Conservation (phyloP, 345 rosid genomes). For the Rhodamnia argentea region DNA sequence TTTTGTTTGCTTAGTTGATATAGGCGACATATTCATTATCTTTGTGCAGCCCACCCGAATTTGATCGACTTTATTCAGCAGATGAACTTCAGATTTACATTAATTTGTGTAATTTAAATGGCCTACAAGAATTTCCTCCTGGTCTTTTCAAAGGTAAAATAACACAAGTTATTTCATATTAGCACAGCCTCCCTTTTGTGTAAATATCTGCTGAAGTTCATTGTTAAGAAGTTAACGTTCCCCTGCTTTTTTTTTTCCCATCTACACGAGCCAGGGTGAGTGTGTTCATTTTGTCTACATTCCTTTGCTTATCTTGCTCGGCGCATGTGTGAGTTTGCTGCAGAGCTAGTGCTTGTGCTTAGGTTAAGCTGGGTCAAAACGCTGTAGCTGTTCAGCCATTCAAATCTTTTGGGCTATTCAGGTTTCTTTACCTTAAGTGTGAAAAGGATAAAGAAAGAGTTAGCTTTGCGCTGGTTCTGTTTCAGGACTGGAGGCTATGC, state of each 20-base stretch:
- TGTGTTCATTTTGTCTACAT: neutral
- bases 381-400: neutral
- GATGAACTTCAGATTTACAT: neutral
- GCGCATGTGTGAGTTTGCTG: neutral
- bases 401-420: neutral
- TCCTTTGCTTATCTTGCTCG: neutral
- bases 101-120: neutral
- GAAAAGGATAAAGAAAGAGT: neutral
- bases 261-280: neutral
- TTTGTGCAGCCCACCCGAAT: neutral
- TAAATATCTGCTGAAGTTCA: neutral
- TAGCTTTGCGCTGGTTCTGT: conserved; percentile 20
- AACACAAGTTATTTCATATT: neutral
- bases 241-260: neutral
- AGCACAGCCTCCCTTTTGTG: neutral
- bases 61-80: neutral
- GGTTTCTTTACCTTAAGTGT: neutral
- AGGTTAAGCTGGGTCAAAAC: neutral
- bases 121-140: neutral
- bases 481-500: conserved; percentile 23
- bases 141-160: neutral
- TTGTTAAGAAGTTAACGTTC: neutral
- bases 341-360: neutral
- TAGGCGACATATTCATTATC: neutral
- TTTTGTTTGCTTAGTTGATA: neutral